Evolutionary conservation across 2,329 filamentous ascomycete genomes (phyloP).

Genomic region (Pseudocercospora vitis): DNA sequence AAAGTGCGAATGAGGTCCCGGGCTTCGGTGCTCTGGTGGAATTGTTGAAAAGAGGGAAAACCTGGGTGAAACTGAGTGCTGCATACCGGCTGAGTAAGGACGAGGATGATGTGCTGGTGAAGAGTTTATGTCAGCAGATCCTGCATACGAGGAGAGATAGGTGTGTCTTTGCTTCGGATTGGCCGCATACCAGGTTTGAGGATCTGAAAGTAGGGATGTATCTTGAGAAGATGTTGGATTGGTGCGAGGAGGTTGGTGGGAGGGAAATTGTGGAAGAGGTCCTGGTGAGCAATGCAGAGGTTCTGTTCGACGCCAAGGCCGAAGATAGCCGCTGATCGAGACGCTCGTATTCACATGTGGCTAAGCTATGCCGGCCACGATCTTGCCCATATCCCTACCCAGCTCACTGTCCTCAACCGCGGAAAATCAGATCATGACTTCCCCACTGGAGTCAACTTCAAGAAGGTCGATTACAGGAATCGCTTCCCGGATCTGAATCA

Average conservation of each 20-base stretch:
- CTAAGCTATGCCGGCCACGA: no score
- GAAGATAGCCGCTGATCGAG: no score
- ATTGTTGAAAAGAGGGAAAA: slow-evolving; percentile 50
- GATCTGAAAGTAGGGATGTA: slow-evolving; percentile 57
- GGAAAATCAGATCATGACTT: no score
- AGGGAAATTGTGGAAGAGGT: slow-evolving; percentile 48
- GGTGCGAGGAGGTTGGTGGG: slow-evolving; percentile 45
- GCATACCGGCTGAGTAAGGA: slow-evolving; percentile 57
- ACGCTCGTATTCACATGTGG: no score
- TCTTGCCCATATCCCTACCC: no score
- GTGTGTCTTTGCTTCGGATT: slow-evolving; percentile 62
- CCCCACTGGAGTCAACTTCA: no score
- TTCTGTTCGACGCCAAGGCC: slow-evolving; percentile 41
- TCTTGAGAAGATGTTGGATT: slow-evolving; percentile 54
- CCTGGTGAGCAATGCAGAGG: slow-evolving; percentile 58
- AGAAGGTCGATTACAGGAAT: no score
- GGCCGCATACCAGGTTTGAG: slow-evolving; percentile 64
- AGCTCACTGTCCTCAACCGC: no score
- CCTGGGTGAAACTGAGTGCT: slow-evolving; percentile 60
- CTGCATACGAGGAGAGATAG: slow-evolving; percentile 47
- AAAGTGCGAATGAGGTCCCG: slow-evolving; percentile 44
- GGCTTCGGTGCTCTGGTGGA: slow-evolving; percentile 53
- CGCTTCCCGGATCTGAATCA: no score
- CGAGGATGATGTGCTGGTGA: slow-evolving; percentile 25
- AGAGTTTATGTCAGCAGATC: slow-evolving; percentile 53